Evolutionary conservation across 495 filamentous ascomycete genomes (phyloP), one percentile per base, ranked within the genome.

Genomic region (Parachaetomium inaequale): DNA sequence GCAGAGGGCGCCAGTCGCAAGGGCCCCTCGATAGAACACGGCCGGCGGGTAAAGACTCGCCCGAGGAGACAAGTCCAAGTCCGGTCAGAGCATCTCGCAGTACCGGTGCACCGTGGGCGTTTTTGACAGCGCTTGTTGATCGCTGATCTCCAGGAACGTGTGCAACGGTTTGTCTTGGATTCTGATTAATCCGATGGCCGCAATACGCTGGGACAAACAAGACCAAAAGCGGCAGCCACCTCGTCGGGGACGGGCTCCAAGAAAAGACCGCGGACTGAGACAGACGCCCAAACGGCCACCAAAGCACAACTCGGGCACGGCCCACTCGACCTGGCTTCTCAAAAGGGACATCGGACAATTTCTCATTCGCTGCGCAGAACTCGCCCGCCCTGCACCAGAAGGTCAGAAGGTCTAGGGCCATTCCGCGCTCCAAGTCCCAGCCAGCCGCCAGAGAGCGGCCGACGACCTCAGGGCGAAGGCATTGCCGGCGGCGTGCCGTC

Each of bases 301-400:
- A 19, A 14, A 28, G 31, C 34, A 57, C 34, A n/a, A 43, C 55
- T 34, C 23, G 17, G 21, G 21, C 28, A 36, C 45, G 36, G 23
- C 29, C 43, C 56, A 31, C 57, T 26, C 3, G 7, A 26, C 7
- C 43, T 25, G 25, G 60, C 65, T 70, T 66, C 69, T 72, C 62
- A 59, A 73, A 70, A 36, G 52, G 71, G 71, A 73, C 45, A 62
- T 70, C 71, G 71, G 71, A 64, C 66, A 74, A 59, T 74, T 74
- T 74, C 69, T 70, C 45, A 72, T 73, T 73, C 68, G 71, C 68
- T 65, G 61, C 14, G 28, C 28, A 19, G 32, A 40, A 47, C n/a
- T n/a, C n/a, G 40, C 55, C 38, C 55, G 51, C 8, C 42, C 64
- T 49, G 47, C 58, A 31, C 2, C 29, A 15, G 28, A 36, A 17